A percentile compares a stretch with the other conserved stretches of the same genome.
Conservation (phyloP, 2,329 filamentous ascomycete species). For the Mycocentrospora acerina region DNA sequence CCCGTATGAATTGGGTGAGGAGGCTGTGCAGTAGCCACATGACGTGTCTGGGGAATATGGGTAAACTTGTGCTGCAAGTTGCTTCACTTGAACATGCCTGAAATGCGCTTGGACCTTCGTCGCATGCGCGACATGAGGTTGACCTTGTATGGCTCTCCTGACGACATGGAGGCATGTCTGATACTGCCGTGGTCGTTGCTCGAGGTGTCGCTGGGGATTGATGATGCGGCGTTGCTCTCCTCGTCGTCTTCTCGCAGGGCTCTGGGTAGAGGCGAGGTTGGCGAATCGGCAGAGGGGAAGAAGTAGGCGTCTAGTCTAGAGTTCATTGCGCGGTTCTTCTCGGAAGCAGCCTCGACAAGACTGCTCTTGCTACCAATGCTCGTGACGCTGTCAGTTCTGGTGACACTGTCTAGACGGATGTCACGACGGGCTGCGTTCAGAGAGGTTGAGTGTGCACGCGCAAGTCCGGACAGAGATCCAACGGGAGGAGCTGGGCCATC, state of each 20-base stretch:
- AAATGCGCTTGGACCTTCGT: constrained; percentile 39
- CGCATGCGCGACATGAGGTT: constrained; percentile 39
- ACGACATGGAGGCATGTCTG: constrained; percentile 32
- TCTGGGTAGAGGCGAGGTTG: constrained; percentile 26
- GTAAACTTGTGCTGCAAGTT: background rate
- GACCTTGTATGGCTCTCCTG: constrained; percentile 29
- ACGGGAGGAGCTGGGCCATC: constrained; percentile 41
- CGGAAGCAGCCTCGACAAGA: constrained; percentile 37
- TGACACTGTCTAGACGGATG: constrained; percentile 39
- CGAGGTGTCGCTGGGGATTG: constrained; percentile 37
- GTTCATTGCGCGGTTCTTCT: constrained; percentile 45
- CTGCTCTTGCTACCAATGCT: constrained; percentile 38
- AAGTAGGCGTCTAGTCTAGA: constrained; percentile 44
- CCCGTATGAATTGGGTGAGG: constrained; percentile 13
- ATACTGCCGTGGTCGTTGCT: constrained; percentile 35
- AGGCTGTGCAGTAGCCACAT: constrained; percentile 19
- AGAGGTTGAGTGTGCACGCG: constrained; percentile 42
- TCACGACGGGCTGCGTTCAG: constrained; percentile 41
- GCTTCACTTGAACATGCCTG: constrained; percentile 40
- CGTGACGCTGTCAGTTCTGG: constrained; percentile 38
- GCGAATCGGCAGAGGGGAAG: constrained; percentile 26
- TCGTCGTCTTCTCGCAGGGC: constrained; percentile 32
- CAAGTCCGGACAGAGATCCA: constrained; percentile 43
- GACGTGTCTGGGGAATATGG: constrained; percentile 11
- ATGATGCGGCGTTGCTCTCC: constrained; percentile 22